Evolutionary conservation across 768 basidiomycete genomes (phyloP), one percentile per base, ranked within the genome.

Genomic region (Lactarius pseudohatsudake): DNA sequence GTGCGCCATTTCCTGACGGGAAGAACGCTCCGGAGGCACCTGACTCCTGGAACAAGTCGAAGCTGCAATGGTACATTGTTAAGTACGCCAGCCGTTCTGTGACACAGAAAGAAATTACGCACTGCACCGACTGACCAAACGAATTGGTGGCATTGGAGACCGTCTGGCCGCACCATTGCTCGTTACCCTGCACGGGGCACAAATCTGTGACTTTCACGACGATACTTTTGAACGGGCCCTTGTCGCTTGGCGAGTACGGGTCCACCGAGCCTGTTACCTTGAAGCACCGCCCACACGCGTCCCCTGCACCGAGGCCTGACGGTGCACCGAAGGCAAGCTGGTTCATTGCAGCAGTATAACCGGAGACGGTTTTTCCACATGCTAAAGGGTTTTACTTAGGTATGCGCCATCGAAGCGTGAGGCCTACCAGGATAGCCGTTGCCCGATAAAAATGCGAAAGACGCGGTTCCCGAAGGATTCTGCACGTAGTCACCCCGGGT

Each of bases 251-350:
- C 28, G 83, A 82, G 76, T 76, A 85, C 30, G 86, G 85, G 72
- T 86, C 84, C 11, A 83, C 83, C n/a, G 73, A 77, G 54, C 80
- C 84, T 2, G 85, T 84, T 61, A 86, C 56, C 22, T 79, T 75
- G 72, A 87, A 87, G 77, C 86, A 86, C 41, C 85, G 82, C 15
- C 85, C 86, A 68, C 85, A 87, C 8, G 83, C 86, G 72, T 85
- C 86, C 20, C 86, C 85, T 2, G 84, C 75, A 11, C 85, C 85
- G 0, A 74, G 32, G 0, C 84, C 84, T n/a, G 84, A 81, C 20
- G 74, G 61, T 4, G 83, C 76, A 54, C 85, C 85, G 64, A 84
- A 87, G 1, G 84, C 75, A 30, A 86, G 79, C 74, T 86, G 84
- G 73, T 79, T 85, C 20, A 86, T 80, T 4, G 85, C 85, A 9